Conservation (phyloP, 495 filamentous ascomycete genomes). For the Pyrenopolyporus hunteri region DNA sequence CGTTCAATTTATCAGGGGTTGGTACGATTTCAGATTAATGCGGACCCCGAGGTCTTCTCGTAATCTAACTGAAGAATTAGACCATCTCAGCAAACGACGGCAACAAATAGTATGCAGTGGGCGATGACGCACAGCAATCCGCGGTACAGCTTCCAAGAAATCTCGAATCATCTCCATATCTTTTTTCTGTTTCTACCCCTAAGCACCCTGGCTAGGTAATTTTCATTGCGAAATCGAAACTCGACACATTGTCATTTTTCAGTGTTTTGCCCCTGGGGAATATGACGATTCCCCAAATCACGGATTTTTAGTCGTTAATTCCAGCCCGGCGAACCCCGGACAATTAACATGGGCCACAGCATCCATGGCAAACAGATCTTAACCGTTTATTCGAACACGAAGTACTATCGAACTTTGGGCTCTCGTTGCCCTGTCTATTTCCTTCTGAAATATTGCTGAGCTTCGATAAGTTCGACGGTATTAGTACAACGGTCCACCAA, state of each 20-base stretch:
- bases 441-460: too few species aligned
- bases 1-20: background rate
- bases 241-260: background rate
- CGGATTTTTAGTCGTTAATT: background rate
- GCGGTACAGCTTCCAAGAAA: constrained; percentile 37
- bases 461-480: background rate
- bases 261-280: background rate
- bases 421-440: background rate
- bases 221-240: constrained; percentile 1
- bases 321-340: background rate
- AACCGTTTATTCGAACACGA: too few species aligned
- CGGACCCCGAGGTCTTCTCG: constrained; percentile 11
- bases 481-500: background rate
- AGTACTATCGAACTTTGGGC: too few species aligned
- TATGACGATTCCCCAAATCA: too few species aligned
- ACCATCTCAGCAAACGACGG: constrained; percentile 11
- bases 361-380: background rate
- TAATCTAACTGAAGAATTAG: constrained; percentile 19
- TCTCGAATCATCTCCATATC: constrained; percentile 12
- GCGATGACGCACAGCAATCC: constrained; percentile 10
- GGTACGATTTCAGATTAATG: background rate
- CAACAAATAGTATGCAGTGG: constrained; percentile 18
- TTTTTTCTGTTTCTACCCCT: background rate
- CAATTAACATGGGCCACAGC: background rate
- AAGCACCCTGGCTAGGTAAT: too few species aligned